Evolutionary conservation across 768 basidiomycete genomes (phyloP), one percentile per base, ranked within the genome.

Genomic region (Lentinula raphanica): DNA sequence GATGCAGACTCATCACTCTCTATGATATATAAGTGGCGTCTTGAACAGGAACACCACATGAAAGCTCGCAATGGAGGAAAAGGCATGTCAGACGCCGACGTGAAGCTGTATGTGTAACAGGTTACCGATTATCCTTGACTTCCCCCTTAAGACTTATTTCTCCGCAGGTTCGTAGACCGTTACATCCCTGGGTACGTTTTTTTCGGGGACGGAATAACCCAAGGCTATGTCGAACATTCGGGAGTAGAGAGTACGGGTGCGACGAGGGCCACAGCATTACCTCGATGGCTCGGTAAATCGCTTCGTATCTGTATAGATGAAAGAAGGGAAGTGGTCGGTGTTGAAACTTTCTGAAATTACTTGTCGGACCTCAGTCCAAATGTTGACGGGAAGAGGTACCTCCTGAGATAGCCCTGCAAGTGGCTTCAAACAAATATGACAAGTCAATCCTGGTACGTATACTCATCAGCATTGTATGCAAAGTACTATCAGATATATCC

Each of bases 111-210:
- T 39, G 54, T 58, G 57, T 58, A 65, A n/a, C n/a, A n/a, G n/a
- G n/a, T n/a, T 39, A 29, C 54, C 17, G 9, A 19, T 19, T 32
- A 15, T 32, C 13, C 35, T 44, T 35, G 15, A 23, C 11, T 44
- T 5, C 28, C 17, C 46, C 13, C 44, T n/a, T 54, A 38, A 46
- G 61, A 50, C 58, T 48, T 51, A 21, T 2, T 19, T 39, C 28
- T 28, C 54, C 5, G 35, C 66, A 92, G 90, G 35, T 96, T 96
- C 67, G 85, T 95, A 5, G 90, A 94, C 69, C 85, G 95, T 3
- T 97, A 97, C 70, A 94, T 98, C 63, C 94, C 94, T 1, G 92
- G 90, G 3, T 98, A 97, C 66, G 85, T 96, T 59, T 88, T 95
- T 67, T 98, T 90, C 66, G 84, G 80, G 3, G 82, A 83, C 21